Evolutionary conservation across 2,329 filamentous ascomycete species (phyloP), one percentile per base, ranked within the genome.

Genomic region (Colletotrichum simmondsii): DNA sequence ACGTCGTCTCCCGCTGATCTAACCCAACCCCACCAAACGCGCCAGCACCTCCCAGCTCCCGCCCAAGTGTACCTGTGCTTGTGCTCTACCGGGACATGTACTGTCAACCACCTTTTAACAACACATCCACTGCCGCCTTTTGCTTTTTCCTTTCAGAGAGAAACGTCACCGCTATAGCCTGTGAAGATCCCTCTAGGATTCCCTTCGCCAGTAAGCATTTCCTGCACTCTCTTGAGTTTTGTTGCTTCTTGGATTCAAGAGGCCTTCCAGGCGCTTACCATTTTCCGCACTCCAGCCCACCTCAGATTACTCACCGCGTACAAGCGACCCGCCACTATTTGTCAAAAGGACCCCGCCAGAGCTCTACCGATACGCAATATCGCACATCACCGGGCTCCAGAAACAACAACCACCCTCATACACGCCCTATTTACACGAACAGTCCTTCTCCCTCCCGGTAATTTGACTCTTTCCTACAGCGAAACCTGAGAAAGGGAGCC

Each of bases 241-340:
- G 24, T 52, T 35, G 16, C 14, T 14, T n/a, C 22, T 16, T 19
- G 10, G 14, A 16, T n/a, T 32, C 56, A 14, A 22, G n/a, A 22
- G 30, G 32, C 42, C 8, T 54, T 19, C 2, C 16, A 35, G 8
- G 16, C 4, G 24, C 32, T 28, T 37, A 49, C 24, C 35, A 30
- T 46, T 22, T 26, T 54, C 56, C 49, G 19, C 35, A n/a, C 49
- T 52, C 57, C 53, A 60, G 61, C 19, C 52, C 42, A 49, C 42
- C 16, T n/a, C 49, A 56, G 65, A 64, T 70, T 70, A 62, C 66
- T 72, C 70, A 72, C 65, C 70, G 65, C 66, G 69, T 28, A 67
- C 42, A 64, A 66, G 46, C 66, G 28, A 63, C 46, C 70, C 70
- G 70, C 65, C 59, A 58, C 59, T 49, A 26, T 52, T 57, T 57